Base-by-base conservation (phyloP, 192 early-diverging fungal genomes). In the Coemansia sp. region DNA sequence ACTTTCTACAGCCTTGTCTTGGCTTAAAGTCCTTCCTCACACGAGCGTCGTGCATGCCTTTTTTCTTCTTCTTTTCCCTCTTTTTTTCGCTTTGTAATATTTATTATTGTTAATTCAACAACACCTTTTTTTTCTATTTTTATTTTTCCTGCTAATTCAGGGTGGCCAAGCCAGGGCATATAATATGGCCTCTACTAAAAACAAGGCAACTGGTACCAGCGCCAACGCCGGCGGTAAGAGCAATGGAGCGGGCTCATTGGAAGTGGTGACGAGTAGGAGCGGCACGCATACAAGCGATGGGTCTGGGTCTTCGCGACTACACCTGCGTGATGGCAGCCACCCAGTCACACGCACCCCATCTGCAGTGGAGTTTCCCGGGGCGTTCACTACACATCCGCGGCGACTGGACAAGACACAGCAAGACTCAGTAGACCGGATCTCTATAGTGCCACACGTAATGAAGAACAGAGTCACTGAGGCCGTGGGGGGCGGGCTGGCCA, bases 401-500 rank as follows among this genome's bases (percentile, higher is more conserved):
- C 16, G 19, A 4, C 23, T 50, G 16, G 26, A 69, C 47, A 64
- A 67, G 42, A 55, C 65, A 16, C 52, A 44, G 11, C 23, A 59
- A 4, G 53, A 39, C 33, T 53, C 70, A 0, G 16, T 66, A 8
- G 60, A 68, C 13, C 62, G 63, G 35, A 63, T 70, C 14, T 40
- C 61, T 2, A 44, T 70, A 14, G 62, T 70, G 9, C 62, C 68
- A 3, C 46, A 52, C 23, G 62, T 61, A 46, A 82, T 76, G 74
- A 67, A 68, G 17, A 72, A 53, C 33, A 57, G 72, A 23, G 68
- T 82, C 5, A 68, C 79, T 0, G 79, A 76, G 59, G 74, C 79
- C 0, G 79, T 82, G n/a, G 75, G 74, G 46, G 78, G 78, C 68
- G 52, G 78, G 10, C 67, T 81, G 60, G 74, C 74, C 42, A 73